Percentiles rank a stretch among this genome's conserved stretches.
Evolutionary conservation across 257 asterid species (phyloP).

Genomic region (Salvia hispanica): DNA sequence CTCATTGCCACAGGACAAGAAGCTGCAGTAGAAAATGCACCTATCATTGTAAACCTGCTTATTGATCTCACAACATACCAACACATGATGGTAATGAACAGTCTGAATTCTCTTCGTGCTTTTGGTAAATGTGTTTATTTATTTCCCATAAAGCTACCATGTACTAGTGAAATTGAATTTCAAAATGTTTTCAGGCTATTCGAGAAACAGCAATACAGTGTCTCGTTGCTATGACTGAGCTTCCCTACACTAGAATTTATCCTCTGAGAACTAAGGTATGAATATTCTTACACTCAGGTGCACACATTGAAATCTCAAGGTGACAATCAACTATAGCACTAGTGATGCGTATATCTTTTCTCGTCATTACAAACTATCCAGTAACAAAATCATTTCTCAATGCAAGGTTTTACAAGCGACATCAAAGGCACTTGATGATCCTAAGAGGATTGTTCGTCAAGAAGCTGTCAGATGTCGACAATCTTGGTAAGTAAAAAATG

Average conservation of each 20-base stretch:
- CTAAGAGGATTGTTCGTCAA: slow-evolving; percentile 80
- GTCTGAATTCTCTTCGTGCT: background rate
- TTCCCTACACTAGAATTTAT: slow-evolving; percentile 75
- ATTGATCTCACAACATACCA: slow-evolving; percentile 56
- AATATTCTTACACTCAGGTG: slow-evolving; percentile 12
- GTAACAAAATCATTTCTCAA: slow-evolving; percentile 14
- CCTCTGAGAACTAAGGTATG: slow-evolving; percentile 74
- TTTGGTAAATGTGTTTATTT: background rate
- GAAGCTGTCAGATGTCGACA: slow-evolving; percentile 92
- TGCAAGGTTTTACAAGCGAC: slow-evolving; percentile 76
- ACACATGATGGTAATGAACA: slow-evolving; percentile 58
- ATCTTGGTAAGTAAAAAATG: slow-evolving; percentile 57
- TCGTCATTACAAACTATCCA: background rate
- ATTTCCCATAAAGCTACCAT: too few relatives aligned
- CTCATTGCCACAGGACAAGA: slow-evolving; percentile 60
- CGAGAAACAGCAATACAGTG: slow-evolving; percentile 93
- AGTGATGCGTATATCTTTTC: slow-evolving; percentile 1
- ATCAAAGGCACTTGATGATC: slow-evolving; percentile 82
- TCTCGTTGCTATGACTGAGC: slow-evolving; percentile 73
- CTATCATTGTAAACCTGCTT: slow-evolving; percentile 54
- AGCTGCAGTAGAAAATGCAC: slow-evolving; percentile 68
- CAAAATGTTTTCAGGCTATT: slow-evolving; percentile 55
- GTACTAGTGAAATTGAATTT: slow-evolving; percentile 4
- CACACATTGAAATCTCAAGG: background rate
- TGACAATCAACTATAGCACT: background rate